Conservation (phyloP, 495 filamentous ascomycete genomes). For the Xylaria intraflava region DNA sequence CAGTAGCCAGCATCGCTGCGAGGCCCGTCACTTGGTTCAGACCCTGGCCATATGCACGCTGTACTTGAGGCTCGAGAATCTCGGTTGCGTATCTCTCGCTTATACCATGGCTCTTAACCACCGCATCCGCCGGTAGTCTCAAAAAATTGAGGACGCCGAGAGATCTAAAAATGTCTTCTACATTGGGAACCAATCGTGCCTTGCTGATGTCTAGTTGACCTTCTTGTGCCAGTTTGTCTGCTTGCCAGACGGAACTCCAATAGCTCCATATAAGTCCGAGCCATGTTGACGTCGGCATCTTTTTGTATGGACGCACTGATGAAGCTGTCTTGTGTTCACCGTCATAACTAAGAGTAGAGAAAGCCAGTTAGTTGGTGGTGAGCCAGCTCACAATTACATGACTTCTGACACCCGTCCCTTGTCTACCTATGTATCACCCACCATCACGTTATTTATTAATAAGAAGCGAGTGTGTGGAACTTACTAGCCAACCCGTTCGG, state of each 20-base stretch:
- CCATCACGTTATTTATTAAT: background rate
- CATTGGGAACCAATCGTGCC: slow-evolving; percentile 6
- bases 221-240: slow-evolving; percentile 8
- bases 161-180: slow-evolving; percentile 14
- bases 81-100: slow-evolving; percentile 15
- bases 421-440: background rate
- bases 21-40: slow-evolving; percentile 10
- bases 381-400: background rate
- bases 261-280: slow-evolving; percentile 14
- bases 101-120: slow-evolving; percentile 13
- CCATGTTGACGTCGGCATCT: slow-evolving; percentile 12
- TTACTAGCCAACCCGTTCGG: slow-evolving; percentile 22
- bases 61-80: slow-evolving; percentile 45
- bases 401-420: background rate
- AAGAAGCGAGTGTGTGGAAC: background rate
- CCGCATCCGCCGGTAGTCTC: slow-evolving; percentile 4
- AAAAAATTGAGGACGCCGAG: slow-evolving; percentile 10
- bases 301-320: slow-evolving; percentile 16
- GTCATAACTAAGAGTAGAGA: slow-evolving; percentile 11
- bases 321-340: background rate
- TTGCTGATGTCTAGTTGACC: slow-evolving; percentile 13
- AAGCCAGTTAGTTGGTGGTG: background rate
- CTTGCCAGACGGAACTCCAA: slow-evolving; percentile 15
- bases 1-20: slow-evolving; percentile 14
- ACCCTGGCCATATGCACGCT: slow-evolving; percentile 35